Conservation (phyloP, 495 filamentous ascomycete genomes). For the Tuber calosporum region DNA sequence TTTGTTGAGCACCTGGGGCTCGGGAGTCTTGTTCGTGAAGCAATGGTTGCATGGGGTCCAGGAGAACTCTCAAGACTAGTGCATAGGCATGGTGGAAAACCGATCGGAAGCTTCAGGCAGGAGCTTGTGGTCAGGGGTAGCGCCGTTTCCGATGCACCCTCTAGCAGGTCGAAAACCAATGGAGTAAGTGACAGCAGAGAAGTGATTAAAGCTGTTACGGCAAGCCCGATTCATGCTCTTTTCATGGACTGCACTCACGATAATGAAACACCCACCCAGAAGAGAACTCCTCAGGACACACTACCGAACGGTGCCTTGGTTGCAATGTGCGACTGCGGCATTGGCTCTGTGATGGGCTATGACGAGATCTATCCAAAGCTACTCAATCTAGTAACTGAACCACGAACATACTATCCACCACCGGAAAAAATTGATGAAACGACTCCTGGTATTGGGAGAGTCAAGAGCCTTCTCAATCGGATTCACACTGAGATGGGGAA, state of each 20-base stretch:
- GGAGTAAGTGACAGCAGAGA: constrained; percentile 42
- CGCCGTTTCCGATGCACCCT: not conserved
- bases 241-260: constrained; percentile 99
- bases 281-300: constrained; percentile 88
- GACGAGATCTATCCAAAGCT: constrained; percentile 92
- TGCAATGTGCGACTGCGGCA: constrained; percentile 87
- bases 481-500: constrained; percentile 91
- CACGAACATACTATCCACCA: constrained; percentile 56
- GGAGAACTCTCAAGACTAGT: constrained; percentile 84
- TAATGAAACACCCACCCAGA: constrained; percentile 93
- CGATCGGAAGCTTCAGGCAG: constrained; percentile 92
- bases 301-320: constrained; percentile 93
- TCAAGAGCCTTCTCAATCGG: constrained; percentile 85
- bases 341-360: constrained; percentile 96
- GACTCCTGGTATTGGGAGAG: constrained; percentile 70
- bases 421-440: constrained; percentile 29
- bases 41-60: constrained; percentile 97
- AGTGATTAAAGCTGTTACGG: constrained; percentile 46
- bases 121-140: constrained; percentile 51
- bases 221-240: constrained; percentile 77
- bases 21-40: constrained; percentile 85
- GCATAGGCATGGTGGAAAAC: constrained; percentile 86
- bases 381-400: constrained; percentile 84
- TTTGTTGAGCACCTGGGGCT: constrained; percentile 89
- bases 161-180: constrained; percentile 42